Conservation (phyloP, 163 green algal species). For the Prototheca wickerhamii region DNA sequence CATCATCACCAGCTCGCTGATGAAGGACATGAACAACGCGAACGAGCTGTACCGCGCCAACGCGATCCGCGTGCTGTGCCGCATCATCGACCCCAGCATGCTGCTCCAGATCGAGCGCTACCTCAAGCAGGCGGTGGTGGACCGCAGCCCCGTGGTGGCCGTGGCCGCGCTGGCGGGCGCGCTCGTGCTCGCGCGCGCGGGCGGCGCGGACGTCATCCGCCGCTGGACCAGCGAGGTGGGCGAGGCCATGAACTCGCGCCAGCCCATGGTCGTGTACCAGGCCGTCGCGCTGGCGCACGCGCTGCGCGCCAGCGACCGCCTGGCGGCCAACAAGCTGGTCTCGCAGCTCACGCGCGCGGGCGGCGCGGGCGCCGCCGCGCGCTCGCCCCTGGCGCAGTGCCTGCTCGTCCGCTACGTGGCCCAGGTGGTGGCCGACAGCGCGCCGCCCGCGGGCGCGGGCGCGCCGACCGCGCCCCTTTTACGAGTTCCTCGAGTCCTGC, state of each 20-base stretch:
- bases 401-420: slow-evolving; percentile 82
- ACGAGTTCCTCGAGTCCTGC: slow-evolving; percentile 94
- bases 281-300: slow-evolving; percentile 89
- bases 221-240: slow-evolving; percentile 94
- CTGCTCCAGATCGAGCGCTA: slow-evolving; percentile 97
- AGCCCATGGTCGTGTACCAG: slow-evolving; percentile 85
- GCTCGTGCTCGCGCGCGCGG: slow-evolving; percentile 61
- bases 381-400: slow-evolving; percentile 89
- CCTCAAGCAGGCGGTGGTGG: slow-evolving; percentile 97
- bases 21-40: slow-evolving; percentile 99
- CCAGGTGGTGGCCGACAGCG: slow-evolving; percentile 68
- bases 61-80: slow-evolving; percentile 95
- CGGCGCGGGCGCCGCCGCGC: slow-evolving; percentile 34
- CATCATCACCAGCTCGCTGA: slow-evolving; percentile 96
- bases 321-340: slow-evolving; percentile 96
- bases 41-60: slow-evolving; percentile 94
- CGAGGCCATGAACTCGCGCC: slow-evolving; percentile 80
- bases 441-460: slow-evolving; percentile 23
- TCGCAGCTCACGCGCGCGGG: slow-evolving; percentile 65
- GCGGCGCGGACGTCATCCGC: slow-evolving; percentile 89
- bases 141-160: slow-evolving; percentile 88
- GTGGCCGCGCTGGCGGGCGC: slow-evolving; percentile 74
- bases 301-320: slow-evolving; percentile 79
- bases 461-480: slow-evolving; percentile 79
- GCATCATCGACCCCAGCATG: slow-evolving; percentile 88